phyloP scores from a whole-genome alignment of 2,329 filamentous ascomycete species.

The Colletotrichum chrysophilum region DNA sequence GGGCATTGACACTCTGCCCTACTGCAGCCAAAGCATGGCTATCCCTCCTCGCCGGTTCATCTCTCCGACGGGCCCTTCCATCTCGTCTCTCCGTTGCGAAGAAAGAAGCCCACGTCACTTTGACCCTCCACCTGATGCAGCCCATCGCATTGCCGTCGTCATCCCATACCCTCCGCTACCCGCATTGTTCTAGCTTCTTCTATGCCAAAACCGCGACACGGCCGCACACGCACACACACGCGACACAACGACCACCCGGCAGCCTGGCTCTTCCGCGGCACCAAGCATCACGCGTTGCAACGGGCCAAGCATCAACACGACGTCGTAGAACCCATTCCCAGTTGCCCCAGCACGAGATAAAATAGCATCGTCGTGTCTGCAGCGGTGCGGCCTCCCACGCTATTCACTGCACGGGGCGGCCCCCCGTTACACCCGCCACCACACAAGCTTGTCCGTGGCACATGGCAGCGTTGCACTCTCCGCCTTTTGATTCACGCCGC shows the following conservation, averaged over 20 bases:
- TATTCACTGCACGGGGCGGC: neutral
- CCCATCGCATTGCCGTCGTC: neutral
- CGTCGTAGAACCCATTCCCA: neutral
- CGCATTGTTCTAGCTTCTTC: neutral
- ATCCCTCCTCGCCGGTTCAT: slow-evolving; percentile 1
- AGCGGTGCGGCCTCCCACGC: neutral
- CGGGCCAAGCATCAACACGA: neutral
- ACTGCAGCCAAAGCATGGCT: neutral
- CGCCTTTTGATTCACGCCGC: neutral
- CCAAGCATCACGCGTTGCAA: neutral
- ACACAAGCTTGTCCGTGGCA: neutral
- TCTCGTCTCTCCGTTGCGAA: slow-evolving; percentile 1
- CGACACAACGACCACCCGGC: neutral
- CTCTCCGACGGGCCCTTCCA: neutral
- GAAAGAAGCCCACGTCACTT: neutral
- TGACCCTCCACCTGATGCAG: neutral
- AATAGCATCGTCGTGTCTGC: neutral
- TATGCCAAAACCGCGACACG: neutral
- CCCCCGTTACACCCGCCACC: slow-evolving; percentile 1
- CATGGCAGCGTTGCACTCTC: slow-evolving; percentile 8
- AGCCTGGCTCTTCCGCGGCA: slow-evolving; percentile 6
- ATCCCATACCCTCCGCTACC: neutral
- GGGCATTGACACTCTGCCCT: neutral
- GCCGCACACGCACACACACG: neutral
- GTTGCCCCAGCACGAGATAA: neutral